Conservation (phyloP, 2,329 filamentous ascomycete species). For the Emmonsiellopsis sp. region DNA sequence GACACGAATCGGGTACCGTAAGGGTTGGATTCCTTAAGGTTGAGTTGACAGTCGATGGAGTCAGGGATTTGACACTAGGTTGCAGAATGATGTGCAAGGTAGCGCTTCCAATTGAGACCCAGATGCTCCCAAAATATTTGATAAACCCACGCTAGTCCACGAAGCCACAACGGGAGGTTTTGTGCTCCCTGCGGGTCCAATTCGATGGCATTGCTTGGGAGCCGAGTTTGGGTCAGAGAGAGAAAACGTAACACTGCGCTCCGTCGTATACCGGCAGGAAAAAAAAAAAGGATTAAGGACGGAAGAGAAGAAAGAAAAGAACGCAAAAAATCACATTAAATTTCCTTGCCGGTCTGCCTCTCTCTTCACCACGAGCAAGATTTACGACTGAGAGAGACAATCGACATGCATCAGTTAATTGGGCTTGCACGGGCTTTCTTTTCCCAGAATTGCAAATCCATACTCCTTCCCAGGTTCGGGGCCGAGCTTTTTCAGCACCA, state of each 20-base stretch:
- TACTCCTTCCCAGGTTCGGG: background rate
- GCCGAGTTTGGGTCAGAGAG: background rate
- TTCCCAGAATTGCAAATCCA: background rate
- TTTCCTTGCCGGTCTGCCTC: background rate
- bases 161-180: slow-evolving; percentile 7
- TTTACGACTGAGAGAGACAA: background rate
- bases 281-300: background rate
- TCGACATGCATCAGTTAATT: background rate
- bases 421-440: background rate
- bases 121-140: slow-evolving; percentile 2
- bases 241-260: background rate
- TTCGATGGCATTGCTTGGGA: background rate
- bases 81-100: slow-evolving; percentile 11
- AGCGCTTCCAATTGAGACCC: slow-evolving; percentile 4
- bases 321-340: too few species aligned
- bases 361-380: background rate
- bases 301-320: too few species aligned
- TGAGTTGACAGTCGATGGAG: slow-evolving; percentile 20
- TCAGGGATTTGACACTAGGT: slow-evolving; percentile 14
- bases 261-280: background rate
- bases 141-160: slow-evolving; percentile 10
- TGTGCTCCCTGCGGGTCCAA: slow-evolving; percentile 2
- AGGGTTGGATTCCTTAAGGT: slow-evolving; percentile 13
- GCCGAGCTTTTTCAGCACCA: background rate
- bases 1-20: slow-evolving; percentile 7